phyloP scores from a whole-genome alignment of 2,329 filamentous ascomycete species.

The Fusarium sambucinum region DNA sequence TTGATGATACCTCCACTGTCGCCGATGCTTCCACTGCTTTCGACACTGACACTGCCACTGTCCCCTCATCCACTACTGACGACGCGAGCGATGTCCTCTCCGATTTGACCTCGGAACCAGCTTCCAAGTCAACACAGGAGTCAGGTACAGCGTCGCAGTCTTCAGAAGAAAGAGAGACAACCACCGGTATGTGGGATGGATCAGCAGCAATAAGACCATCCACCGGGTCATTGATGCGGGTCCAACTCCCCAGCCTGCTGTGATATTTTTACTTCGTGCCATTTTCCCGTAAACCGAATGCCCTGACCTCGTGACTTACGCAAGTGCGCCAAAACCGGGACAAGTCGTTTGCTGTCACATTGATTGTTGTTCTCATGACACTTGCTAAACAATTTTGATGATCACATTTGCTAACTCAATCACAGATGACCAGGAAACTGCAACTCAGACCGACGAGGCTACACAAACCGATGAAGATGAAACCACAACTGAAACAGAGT shows the following conservation, averaged over 20 bases:
- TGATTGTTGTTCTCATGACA: conserved; percentile 27
- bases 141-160: conserved; percentile 31
- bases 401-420: conserved; percentile 22
- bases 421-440: conserved; percentile 28
- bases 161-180: conserved; percentile 34
- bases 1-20: conserved; percentile 33
- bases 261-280: conserved; percentile 32
- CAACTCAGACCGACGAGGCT: conserved; percentile 27
- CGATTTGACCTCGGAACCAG: conserved; percentile 25
- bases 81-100: conserved; percentile 16
- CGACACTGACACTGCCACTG: conserved; percentile 32
- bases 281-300: conserved; percentile 18
- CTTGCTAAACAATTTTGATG: background rate
- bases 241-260: conserved; percentile 34
- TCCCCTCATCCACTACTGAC: conserved; percentile 20
- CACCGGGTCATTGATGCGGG: conserved; percentile 25
- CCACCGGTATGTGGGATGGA: conserved; percentile 51
- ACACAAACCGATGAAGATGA: conserved; percentile 40
- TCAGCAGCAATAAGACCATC: conserved; percentile 20
- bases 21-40: conserved; percentile 30
- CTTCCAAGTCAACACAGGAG: conserved; percentile 22
- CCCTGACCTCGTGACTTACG: conserved; percentile 20
- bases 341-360: background rate
- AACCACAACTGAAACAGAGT: conserved; percentile 37
- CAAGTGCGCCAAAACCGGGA: conserved; percentile 42